Conservation (phyloP, 805 yeast genomes). For the Zygoascus tannicola region DNA sequence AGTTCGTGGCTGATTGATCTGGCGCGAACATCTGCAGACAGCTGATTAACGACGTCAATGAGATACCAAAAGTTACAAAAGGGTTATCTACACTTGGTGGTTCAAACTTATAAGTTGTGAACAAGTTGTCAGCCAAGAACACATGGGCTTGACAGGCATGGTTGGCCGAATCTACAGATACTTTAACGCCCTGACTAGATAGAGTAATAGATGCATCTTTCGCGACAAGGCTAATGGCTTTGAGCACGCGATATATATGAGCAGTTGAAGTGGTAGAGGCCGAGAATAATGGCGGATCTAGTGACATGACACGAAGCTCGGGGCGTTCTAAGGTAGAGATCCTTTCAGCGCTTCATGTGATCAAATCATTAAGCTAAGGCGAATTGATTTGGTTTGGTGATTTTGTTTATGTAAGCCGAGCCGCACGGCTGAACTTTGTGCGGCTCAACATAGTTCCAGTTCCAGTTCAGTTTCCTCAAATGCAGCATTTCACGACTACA, state of each 20-base stretch:
- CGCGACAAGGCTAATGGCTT: slow-evolving; percentile 35
- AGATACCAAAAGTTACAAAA: slow-evolving; percentile 11
- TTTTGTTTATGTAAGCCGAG: too few species aligned
- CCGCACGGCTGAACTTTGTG: too few species aligned
- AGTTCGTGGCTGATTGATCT: slow-evolving; percentile 3
- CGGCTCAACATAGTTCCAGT: too few species aligned
- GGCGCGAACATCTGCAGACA: slow-evolving; percentile 20
- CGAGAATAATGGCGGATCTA: slow-evolving; percentile 22
- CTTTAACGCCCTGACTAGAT: slow-evolving; percentile 42
- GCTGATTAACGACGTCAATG: slow-evolving; percentile 16
- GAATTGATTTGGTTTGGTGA: too few species aligned
- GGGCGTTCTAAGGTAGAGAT: too few species aligned
- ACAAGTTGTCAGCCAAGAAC: slow-evolving; percentile 14
- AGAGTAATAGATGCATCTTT: slow-evolving; percentile 35
- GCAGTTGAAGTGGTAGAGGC: slow-evolving; percentile 40
- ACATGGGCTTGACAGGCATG: slow-evolving; percentile 20
- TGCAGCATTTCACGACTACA: too few species aligned
- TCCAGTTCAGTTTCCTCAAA: too few species aligned
- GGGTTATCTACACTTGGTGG: slow-evolving; percentile 4
- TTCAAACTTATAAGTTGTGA: slow-evolving; percentile 16
- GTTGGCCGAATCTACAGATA: slow-evolving; percentile 33
- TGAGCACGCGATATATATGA: slow-evolving; percentile 39
- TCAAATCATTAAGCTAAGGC: too few species aligned
- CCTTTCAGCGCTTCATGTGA: too few species aligned
- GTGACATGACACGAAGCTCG: too few species aligned